Evolutionary conservation across 2,329 filamentous ascomycete species (phyloP), one percentile per base, ranked within the genome.

Genomic region (Xylaria hypoxylon): DNA sequence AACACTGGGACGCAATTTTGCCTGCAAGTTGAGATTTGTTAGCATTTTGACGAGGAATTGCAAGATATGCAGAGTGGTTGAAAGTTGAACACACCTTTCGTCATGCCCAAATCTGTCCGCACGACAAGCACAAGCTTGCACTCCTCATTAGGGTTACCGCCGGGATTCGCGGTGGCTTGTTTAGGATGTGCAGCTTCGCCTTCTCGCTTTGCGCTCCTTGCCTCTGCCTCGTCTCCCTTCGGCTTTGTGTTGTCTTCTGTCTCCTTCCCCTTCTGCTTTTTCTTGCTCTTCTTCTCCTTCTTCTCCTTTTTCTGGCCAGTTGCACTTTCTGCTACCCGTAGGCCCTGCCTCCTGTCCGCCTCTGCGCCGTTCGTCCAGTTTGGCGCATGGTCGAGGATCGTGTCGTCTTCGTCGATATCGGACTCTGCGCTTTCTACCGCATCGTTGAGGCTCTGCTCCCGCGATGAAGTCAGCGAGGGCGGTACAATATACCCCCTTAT

Each of bases 1-100:
- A 92, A 81, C 92, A 95, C 81, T 98, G 96, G 7, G 96, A 96
- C 64, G 93, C 96, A 75, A 98, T 97, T 85, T 99, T 99, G 75
- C 95, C 95, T 97, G 70, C 51, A 31, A 59, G 31, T 52, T 15
- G 28, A 11, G 47, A 22, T 17, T 40, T 24, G 50, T 72, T 64
- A 65, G 42, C 38, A 10, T 17, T 50, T 68, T 52, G 33, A 3
- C 10, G 24, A 33, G 17, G 35, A 35, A 19, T 31, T 10, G 19
- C 5, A n/a, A 38, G 28, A 40, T 61, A 10, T 28, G 38, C 45
- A 28, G 28, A 44, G 19, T 50, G n/a, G 45, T 53, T 26, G 19
- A 44, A 40, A 26, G 59, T 55, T 33, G 40, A 40, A 78, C 84
- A 47, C 83, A 96, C 95, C 95, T 82, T 97, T 98, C 10, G 92